These are phyloP conservation scores for Fusarium neocosmosporiellum DNA, from an alignment of 2,329 filamentous ascomycete species.

Conservation along the genomic window DNA sequence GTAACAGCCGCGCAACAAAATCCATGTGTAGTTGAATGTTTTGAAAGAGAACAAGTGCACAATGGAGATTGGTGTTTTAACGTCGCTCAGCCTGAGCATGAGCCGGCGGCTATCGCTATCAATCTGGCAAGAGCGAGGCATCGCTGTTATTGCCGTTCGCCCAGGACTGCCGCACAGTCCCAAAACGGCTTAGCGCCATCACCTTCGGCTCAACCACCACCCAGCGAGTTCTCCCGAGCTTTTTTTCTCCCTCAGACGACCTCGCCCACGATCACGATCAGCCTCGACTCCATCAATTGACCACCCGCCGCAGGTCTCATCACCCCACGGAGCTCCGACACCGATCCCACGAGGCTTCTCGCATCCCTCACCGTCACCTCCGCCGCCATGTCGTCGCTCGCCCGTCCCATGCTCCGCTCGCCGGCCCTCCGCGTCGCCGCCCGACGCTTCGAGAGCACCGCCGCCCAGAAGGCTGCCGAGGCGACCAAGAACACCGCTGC, in stretches of 20 bases:
- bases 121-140: conserved; percentile 3
- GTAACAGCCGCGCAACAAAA: neutral
- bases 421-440: conserved; percentile 59
- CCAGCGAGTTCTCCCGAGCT: conserved; percentile 60
- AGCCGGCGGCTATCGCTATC: neutral
- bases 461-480: conserved; percentile 59
- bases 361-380: conserved; percentile 40
- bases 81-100: neutral
- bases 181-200: conserved; percentile 46
- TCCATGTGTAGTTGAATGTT: neutral
- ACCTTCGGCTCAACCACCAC: conserved; percentile 41
- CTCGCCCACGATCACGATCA: conserved; percentile 43
- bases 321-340: conserved; percentile 42
- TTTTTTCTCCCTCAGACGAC: conserved; percentile 57
- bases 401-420: conserved; percentile 60
- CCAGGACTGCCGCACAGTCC: conserved; percentile 32
- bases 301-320: conserved; percentile 43
- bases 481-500: conserved; percentile 55
- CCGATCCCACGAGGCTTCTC: conserved; percentile 41
- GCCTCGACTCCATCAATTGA: conserved; percentile 52
- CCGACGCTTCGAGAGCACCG: conserved; percentile 71
- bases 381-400: conserved; percentile 49
- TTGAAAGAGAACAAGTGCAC: neutral
- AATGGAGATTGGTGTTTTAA: neutral
- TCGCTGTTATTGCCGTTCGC: conserved; percentile 31